Conservation (phyloP, 73 alveolate species). For the Paramecium bursaria region DNA sequence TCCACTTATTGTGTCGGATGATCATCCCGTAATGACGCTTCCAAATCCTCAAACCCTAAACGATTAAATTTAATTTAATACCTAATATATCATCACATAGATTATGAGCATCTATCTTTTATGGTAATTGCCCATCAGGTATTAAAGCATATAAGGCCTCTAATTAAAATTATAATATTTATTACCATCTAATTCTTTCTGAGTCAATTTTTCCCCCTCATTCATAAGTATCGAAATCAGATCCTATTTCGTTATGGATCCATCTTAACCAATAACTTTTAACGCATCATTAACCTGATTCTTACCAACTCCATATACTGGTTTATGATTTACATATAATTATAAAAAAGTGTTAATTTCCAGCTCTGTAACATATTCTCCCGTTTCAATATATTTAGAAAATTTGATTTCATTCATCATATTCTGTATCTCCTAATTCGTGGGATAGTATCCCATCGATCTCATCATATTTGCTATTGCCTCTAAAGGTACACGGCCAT, state of each 20-base stretch:
- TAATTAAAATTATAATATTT: not conserved
- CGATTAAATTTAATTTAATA: no score
- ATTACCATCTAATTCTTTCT: constrained; percentile 63
- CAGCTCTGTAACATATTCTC: constrained; percentile 88
- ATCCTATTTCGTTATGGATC: constrained; percentile 80
- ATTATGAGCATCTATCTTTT: constrained; percentile 39
- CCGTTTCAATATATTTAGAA: constrained; percentile 92
- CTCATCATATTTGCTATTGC: constrained; percentile 94
- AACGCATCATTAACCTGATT: constrained; percentile 91
- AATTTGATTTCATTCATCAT: constrained; percentile 97
- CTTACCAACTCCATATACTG: constrained; percentile 95
- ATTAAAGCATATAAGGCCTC: not conserved
- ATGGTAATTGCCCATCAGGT: constrained; percentile 49
- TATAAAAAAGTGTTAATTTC: constrained; percentile 94
- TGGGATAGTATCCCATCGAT: constrained; percentile 99
- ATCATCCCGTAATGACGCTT: constrained; percentile 2
- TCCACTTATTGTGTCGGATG: constrained; percentile 5
- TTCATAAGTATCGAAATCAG: constrained; percentile 67
- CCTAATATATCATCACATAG: constrained; percentile 66
- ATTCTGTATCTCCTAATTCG: constrained; percentile 93
- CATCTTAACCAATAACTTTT: constrained; percentile 73
- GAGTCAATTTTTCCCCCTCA: constrained; percentile 61
- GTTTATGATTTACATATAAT: constrained; percentile 94
- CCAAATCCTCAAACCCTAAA: constrained; percentile 57
- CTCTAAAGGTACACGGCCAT: constrained; percentile 94